phyloP scores from a whole-genome alignment of 352 stramenopile species.

The Phytopythium montanum region DNA sequence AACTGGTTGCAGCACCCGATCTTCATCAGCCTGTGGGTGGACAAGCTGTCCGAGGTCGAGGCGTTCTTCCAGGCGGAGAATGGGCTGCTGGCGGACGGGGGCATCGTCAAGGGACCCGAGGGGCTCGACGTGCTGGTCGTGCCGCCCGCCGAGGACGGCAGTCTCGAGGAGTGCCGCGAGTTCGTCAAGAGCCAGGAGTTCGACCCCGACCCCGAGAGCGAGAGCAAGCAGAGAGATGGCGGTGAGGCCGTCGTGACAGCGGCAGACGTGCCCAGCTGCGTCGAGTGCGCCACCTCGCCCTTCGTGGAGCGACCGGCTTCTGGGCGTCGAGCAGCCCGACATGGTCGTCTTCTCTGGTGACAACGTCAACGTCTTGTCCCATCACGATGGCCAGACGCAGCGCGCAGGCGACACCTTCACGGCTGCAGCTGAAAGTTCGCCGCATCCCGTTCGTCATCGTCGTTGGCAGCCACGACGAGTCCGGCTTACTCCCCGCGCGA shows the following conservation, averaged over 20 bases:
- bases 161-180: constrained; percentile 42
- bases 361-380: constrained; percentile 37
- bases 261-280: constrained; percentile 28
- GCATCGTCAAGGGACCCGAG: constrained; percentile 54
- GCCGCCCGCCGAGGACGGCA: constrained; percentile 55
- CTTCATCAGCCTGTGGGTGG: constrained; percentile 84
- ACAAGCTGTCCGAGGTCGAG: constrained; percentile 66
- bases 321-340: constrained; percentile 58
- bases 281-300: constrained; percentile 40
- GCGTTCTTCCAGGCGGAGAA: constrained; percentile 62
- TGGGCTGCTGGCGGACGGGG: constrained; percentile 51
- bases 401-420: constrained; percentile 34
- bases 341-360: constrained; percentile 66
- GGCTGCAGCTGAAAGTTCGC: constrained; percentile 31
- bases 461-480: constrained; percentile 67
- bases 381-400: constrained; percentile 21
- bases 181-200: constrained; percentile 8
- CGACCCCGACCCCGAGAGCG: neutral
- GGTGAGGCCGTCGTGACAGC: too few species aligned
- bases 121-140: constrained; percentile 69
- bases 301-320: constrained; percentile 53
- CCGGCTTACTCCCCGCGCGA: constrained; percentile 34
- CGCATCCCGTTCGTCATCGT: constrained; percentile 52
- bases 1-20: constrained; percentile 78
- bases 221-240: neutral